Conservation (phyloP, 169 alveolate genomes). For the Pseudocohnilembus persalinus region DNA sequence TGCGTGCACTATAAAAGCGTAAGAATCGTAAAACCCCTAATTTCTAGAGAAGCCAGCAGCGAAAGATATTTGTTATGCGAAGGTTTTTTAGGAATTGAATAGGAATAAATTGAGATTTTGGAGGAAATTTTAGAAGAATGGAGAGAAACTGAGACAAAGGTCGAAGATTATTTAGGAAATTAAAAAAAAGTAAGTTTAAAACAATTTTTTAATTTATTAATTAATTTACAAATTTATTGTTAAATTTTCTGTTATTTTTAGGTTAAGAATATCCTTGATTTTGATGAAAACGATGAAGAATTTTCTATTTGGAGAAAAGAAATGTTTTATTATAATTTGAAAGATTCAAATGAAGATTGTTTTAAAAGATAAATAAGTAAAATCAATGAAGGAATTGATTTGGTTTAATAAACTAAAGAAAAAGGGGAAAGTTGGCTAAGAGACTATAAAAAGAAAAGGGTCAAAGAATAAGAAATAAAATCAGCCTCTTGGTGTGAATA, state of each 20-base stretch:
- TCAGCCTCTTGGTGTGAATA: no score
- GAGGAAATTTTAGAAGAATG: not conserved
- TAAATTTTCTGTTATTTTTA: no score
- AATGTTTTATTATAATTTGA: no score
- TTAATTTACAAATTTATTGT: no score
- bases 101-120: not conserved
- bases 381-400: not conserved
- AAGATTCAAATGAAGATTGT: not conserved
- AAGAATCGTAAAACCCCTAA: not conserved
- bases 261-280: not conserved
- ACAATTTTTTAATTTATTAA: no score
- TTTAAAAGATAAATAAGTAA: no score
- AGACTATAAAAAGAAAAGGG: no score
- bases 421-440: no score
- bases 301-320: not conserved
- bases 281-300: not conserved
- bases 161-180: no score
- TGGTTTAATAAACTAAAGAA: not conserved
- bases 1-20: not conserved
- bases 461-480: no score
- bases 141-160: not conserved
- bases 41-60: not conserved
- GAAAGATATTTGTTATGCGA: not conserved
- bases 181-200: not conserved
- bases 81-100: not conserved